phyloP scores from a whole-genome alignment of 495 filamentous ascomycete species.

The Neurospora sp. region DNA sequence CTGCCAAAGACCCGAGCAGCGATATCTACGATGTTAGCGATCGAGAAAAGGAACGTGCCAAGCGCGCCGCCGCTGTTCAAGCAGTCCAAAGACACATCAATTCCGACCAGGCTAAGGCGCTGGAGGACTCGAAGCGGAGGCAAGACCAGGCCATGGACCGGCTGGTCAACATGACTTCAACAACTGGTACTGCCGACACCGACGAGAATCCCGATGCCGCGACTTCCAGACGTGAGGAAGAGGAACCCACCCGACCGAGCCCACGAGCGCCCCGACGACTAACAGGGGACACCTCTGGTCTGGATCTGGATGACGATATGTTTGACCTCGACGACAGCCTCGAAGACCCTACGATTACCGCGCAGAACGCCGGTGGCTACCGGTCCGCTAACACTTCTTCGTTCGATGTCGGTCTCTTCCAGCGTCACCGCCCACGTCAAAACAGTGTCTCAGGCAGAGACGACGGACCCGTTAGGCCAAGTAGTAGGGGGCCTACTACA shows the following conservation, averaged over 20 bases:
- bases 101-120: slow-evolving; percentile 19
- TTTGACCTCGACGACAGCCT: slow-evolving; percentile 38
- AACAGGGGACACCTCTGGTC: slow-evolving; percentile 28
- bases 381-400: slow-evolving; percentile 36
- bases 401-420: slow-evolving; percentile 33
- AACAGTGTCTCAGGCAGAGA: slow-evolving; percentile 37
- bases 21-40: slow-evolving; percentile 39
- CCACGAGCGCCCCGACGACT: slow-evolving; percentile 14
- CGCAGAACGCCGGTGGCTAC: slow-evolving; percentile 19
- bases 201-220: slow-evolving; percentile 16
- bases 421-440: slow-evolving; percentile 30
- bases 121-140: slow-evolving; percentile 23
- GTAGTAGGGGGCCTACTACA: slow-evolving; percentile 37
- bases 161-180: slow-evolving; percentile 31
- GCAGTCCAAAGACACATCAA: not conserved
- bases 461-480: slow-evolving; percentile 36
- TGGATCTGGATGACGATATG: slow-evolving; percentile 37
- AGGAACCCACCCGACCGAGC: slow-evolving; percentile 17
- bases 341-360: slow-evolving; percentile 20
- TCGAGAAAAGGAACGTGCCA: slow-evolving; percentile 29
- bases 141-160: slow-evolving; percentile 31
- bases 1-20: slow-evolving; percentile 10
- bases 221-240: not conserved
- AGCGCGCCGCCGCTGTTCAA: slow-evolving; percentile 6
- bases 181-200: slow-evolving; percentile 5